Conservation (phyloP, 2,329 filamentous ascomycete genomes). For the Chlorencoelia australis region DNA sequence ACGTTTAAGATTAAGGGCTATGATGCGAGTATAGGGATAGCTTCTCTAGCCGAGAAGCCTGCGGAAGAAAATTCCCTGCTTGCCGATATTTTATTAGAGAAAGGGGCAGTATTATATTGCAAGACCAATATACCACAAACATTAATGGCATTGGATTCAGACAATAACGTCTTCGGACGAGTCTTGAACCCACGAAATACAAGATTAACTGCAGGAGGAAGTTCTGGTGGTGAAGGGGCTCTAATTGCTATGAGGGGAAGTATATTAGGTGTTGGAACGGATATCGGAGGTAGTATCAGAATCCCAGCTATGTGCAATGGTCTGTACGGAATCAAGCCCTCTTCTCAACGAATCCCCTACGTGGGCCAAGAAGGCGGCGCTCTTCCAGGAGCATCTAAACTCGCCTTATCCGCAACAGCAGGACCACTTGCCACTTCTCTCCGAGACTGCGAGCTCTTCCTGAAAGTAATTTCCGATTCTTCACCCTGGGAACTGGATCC, state of each 20-base stretch:
- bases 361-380: conserved; percentile 35
- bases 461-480: conserved; percentile 42
- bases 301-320: conserved; percentile 39
- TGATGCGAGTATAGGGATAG: conserved; percentile 46
- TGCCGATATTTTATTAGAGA: conserved; percentile 44
- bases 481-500: conserved; percentile 39
- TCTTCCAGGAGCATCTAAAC: conserved; percentile 42
- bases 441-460: conserved; percentile 37
- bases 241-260: conserved; percentile 47
- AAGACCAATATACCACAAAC: conserved; percentile 62
- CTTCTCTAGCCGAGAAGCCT: conserved; percentile 42
- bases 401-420: conserved; percentile 36
- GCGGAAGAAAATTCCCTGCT: conserved; percentile 43
- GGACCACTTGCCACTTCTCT: conserved; percentile 38
- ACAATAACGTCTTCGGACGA: conserved; percentile 52
- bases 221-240: conserved; percentile 53
- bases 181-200: conserved; percentile 53
- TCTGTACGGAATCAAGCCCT: conserved; percentile 41
- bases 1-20: conserved; percentile 45
- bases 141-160: conserved; percentile 42
- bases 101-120: conserved; percentile 57
- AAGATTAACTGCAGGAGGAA: conserved; percentile 49
- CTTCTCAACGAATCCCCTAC: conserved; percentile 31
- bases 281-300: conserved; percentile 41
- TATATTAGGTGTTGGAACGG: conserved; percentile 49